Conservation (phyloP, 345 rosid genomes). For the Streptanthus diversifolius region DNA sequence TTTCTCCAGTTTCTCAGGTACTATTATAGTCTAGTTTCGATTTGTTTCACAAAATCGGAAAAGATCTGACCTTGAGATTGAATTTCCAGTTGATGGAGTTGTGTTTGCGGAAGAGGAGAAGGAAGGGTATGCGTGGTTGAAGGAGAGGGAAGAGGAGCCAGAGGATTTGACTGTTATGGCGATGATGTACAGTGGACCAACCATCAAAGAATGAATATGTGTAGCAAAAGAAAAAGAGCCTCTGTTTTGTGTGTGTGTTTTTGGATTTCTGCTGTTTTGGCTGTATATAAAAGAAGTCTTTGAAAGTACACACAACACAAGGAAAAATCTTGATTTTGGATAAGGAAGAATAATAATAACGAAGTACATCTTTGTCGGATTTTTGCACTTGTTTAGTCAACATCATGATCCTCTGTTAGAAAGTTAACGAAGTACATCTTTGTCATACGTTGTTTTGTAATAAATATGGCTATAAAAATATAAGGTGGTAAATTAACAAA, state of each 20-base stretch:
- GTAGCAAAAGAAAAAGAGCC: background rate
- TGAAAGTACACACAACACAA: conserved; percentile 6
- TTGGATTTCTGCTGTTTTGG: background rate
- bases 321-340: background rate
- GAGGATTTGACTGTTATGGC: conserved; percentile 48
- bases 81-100: conserved; percentile 44
- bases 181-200: conserved; percentile 51
- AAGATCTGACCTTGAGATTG: background rate
- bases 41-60: background rate
- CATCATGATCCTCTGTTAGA: background rate
- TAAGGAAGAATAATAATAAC: background rate
- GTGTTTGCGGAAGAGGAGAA: conserved; percentile 51
- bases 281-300: conserved; percentile 15
- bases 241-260: background rate
- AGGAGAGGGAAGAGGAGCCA: conserved; percentile 60
- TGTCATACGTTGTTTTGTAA: no score
- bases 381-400: background rate
- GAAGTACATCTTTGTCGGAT: conserved; percentile 5
- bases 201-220: conserved; percentile 37
- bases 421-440: no score
- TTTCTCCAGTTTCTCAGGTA: conserved; percentile 54
- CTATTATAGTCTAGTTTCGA: background rate
- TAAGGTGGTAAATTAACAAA: no score
- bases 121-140: conserved; percentile 64
- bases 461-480: no score